These are phyloP conservation scores for Arabis alpina DNA, from an alignment of 345 rosid genomes.

Conservation along the genomic window DNA sequence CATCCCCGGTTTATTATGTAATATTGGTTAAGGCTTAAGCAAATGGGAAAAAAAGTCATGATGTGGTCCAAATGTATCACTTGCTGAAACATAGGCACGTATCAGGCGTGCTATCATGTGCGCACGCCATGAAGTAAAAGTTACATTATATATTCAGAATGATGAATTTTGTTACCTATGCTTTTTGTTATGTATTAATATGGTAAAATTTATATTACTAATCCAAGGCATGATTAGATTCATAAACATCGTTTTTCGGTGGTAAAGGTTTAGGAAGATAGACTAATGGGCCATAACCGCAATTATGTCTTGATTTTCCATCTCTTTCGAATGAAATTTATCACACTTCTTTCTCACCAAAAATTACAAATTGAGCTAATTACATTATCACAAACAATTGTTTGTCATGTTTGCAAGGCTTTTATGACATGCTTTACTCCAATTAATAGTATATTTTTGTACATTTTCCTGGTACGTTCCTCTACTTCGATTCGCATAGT, in stretches of 20 bases:
- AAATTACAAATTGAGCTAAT: background rate
- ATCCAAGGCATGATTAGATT: background rate
- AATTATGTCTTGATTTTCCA: background rate
- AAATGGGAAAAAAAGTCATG: constrained; percentile 6
- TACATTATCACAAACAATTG: background rate
- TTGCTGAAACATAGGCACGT: constrained; percentile 21
- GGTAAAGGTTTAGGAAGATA: constrained; percentile 18
- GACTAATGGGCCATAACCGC: background rate
- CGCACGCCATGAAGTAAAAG: constrained; percentile 27
- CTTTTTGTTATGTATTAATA: constrained; percentile 16
- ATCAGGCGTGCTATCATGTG: constrained; percentile 18
- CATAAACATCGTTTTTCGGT: background rate
- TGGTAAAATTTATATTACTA: background rate
- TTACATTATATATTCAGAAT: background rate
- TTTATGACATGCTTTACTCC: too few species aligned
- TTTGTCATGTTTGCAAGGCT: too few species aligned
- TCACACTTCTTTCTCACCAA: background rate
- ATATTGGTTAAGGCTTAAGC: constrained; percentile 17
- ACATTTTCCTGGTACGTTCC: too few species aligned
- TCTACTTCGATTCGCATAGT: background rate
- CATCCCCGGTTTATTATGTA: background rate
- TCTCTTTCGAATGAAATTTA: constrained; percentile 9
- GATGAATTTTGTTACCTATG: constrained; percentile 27
- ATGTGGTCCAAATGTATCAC: background rate
- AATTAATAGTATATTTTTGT: too few species aligned